Base-by-base conservation (phyloP, 371 early-diverging fungal genomes). In the Mucor plumbeus region DNA sequence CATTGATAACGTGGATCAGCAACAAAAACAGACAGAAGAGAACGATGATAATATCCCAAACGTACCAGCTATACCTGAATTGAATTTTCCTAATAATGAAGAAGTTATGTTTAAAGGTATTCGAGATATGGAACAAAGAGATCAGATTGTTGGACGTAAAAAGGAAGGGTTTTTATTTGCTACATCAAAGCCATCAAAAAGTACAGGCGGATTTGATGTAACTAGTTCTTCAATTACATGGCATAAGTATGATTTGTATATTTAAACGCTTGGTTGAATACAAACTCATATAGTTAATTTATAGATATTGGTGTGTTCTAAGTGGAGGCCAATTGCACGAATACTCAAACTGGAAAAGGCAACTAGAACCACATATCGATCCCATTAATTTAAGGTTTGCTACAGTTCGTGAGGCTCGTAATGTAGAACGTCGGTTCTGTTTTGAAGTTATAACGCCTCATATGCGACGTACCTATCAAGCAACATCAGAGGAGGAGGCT, bases 401-500 rank as follows among this genome's bases (percentile, higher is more conserved):
- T 4, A 91, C 94, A 3, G 94, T 92, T 7, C 84, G 94, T 3
- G 88, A 90, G 56, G 88, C 93, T 31, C 76, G 87, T n/a, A 87
- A 89, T 38, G 81, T 82, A 14, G 88, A 92, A 34, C 84, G 95
- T 17, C 87, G 91, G 1, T 93, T 91, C 64, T 90, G 90, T 19
- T 93, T 93, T 67, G 93, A 93, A 69, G 71, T 93, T 33, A 87
- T 93, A 47, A 87, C 88, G 9, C 88, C 89, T 3, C 82, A 85
- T 33, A 80, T 84, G 48, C 79, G 88, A 17, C 73, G 91, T 33
- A 72, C 87, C 19, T 93, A 92, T 67, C 93, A 93, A 64, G 92
- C 93, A 6, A 91, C 88, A 0, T 89, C 89, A 14, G 75, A 81
- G 1, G 91, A 91, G 53, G 91, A 91, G 40, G 76, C 90, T 77